Base-by-base conservation (phyloP, 495 filamentous ascomycete species). In the Recurvomyces mirabilis region DNA sequence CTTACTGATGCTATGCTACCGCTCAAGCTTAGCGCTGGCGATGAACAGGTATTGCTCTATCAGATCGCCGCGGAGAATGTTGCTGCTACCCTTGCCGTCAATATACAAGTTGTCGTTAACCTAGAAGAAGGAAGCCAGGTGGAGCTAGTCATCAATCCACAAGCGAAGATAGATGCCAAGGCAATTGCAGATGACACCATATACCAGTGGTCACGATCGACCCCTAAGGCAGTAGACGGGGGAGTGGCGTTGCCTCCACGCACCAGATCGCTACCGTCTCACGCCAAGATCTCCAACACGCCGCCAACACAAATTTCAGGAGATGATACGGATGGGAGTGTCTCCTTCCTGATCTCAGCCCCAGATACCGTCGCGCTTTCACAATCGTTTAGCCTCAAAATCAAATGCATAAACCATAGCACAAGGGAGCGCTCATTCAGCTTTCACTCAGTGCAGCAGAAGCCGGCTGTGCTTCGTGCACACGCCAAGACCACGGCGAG, bases 361-460 rank as follows among this genome's bases (percentile, higher is more conserved):
- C 44, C 50, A 1, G 15, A 40, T 1, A 38, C 23, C 10, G 34
- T 28, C 7, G 4, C 21, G 10, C 37, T 21, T 10, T 18, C 29
- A 21, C 23, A 38, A 5, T 32, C 39, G 12, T 43, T 53, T n/a
- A 7, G 22, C 21, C 26, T 49, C 5, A 11, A 28, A 17, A 15
- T 53, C 1, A 18, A 53, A 23, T 53, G 50, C 38, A 48, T 48
- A 38, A 53, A 53, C 45, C 28, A 25, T 7, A 43, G 38, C 21
- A 18, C 12, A 5, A 29, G 45, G 7, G 3, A 31, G 12, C 38
- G 50, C 14, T 31, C 38, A 1, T 49, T 53, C 36, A 24, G 30
- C 10, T 11, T 52, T 11, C 14, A 29, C 10, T n/a, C 41, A 14
- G 17, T 45, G 9, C 20, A 11, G 24, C 20, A 22, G 13, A 38